These are phyloP conservation scores for Lithospermum erythrorhizon DNA, from an alignment of 257 asterid genomes.

Conservation along the genomic window DNA sequence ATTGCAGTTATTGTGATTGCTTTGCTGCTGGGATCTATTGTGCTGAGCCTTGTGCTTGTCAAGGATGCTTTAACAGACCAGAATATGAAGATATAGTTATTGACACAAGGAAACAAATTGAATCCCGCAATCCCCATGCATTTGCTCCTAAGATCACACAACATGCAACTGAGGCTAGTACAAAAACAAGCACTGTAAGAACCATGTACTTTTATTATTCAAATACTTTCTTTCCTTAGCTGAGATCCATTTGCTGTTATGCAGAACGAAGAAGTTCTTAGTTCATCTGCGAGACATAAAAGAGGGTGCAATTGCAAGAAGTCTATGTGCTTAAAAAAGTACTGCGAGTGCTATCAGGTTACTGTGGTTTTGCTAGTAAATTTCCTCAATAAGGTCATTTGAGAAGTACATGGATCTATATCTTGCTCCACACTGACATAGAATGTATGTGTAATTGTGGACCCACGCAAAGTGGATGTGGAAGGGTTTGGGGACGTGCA, in stretches of 20 bases:
- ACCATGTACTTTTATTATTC: not conserved
- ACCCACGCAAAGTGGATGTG: too few relatives aligned
- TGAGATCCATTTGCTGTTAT: not conserved
- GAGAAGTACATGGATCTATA: too few relatives aligned
- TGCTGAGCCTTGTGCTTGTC: conserved; percentile 53
- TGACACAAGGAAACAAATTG: conserved; percentile 56
- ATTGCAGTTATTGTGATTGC: conserved; percentile 58
- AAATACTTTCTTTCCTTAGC: not conserved
- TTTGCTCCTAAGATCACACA: conserved; percentile 49
- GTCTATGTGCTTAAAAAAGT: conserved; percentile 57
- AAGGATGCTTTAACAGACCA: conserved; percentile 60
- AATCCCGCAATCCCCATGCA: conserved; percentile 62
- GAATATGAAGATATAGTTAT: conserved; percentile 55
- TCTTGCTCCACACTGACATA: too few relatives aligned
- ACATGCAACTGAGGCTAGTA: conserved; percentile 25
- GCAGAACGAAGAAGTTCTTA: conserved; percentile 42
- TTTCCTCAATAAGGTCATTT: too few relatives aligned
- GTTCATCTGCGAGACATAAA: conserved; percentile 58
- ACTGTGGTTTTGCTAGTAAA: too few relatives aligned
- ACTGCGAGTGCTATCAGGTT: conserved; percentile 68
- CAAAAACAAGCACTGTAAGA: conserved; percentile 8
- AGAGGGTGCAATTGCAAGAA: conserved; percentile 70
- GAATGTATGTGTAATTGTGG: too few relatives aligned
- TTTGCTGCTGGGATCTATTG: conserved; percentile 72
- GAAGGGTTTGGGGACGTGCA: too few relatives aligned